Base-by-base conservation (phyloP, 2,329 filamentous ascomycete genomes). In the Aspergillus latus region DNA sequence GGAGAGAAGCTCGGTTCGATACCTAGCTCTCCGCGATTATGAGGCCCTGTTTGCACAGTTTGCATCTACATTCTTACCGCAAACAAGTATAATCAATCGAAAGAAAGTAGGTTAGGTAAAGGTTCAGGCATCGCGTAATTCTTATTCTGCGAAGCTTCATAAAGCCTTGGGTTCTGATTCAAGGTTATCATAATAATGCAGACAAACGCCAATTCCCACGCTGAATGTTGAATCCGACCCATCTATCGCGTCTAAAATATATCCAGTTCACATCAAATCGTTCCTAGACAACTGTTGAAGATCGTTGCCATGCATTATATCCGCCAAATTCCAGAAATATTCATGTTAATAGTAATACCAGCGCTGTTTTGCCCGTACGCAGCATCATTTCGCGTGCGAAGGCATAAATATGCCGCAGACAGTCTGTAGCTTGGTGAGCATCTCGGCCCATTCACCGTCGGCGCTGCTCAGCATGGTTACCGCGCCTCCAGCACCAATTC, bases 401-500 rank as follows among this genome's bases (percentile, higher is more conserved):
- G 71, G 68, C 30, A 54, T 63, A 54, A 80, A 82, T 53, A 77
- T 69, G 30, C 68, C 71, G 57, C 74, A 66, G 26, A 80, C 75
- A 16, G 75, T 77, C 46, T 74, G 68, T 56, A 90, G 74, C 74
- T 92, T 93, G 5, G 85, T 86, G 66, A 88, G 80, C 92, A 97
- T 97, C 79, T 97, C 94, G 58, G 95, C 89, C 75, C 87, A 88
- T 78, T 97, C 93, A 2, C 86, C 90, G 56, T 87, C 81, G 0
- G 88, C 80, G 2, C 88, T 90, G 70, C 92, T 96, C 56, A 96
- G 78, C 26, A 86, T 88, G 1, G 93, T 97, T 13, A 97, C 86
- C 0, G 93, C 93, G 1, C 93, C 94, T 0, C 93, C 94, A 5
- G 93, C 93, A 4, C 92, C 93, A 37, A 97, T 85, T 40, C 84